These are phyloP conservation scores for Azolla pinnata DNA, from an alignment of 75 land plant genomes.

Conservation along the genomic window DNA sequence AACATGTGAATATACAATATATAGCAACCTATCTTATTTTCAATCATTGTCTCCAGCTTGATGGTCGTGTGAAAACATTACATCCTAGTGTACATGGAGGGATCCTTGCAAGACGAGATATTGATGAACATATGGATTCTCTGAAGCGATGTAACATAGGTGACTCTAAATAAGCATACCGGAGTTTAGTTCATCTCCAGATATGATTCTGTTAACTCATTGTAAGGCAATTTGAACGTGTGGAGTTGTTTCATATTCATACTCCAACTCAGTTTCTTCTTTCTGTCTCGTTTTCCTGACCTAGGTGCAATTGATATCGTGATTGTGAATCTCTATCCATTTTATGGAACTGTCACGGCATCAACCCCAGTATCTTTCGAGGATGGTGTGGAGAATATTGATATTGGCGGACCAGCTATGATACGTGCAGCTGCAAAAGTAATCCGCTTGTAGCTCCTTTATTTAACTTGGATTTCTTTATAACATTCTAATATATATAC, in stretches of 20 bases:
- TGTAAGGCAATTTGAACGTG: neutral
- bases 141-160: conserved; percentile 77
- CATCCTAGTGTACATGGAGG: conserved; percentile 96
- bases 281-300: neutral
- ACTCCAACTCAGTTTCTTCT: neutral
- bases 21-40: too few relatives aligned
- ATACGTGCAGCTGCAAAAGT: conserved; percentile 99
- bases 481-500: too few relatives aligned
- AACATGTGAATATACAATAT: too few relatives aligned
- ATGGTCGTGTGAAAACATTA: conserved; percentile 96
- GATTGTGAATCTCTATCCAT: conserved; percentile 94
- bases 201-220: too few relatives aligned
- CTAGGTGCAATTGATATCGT: conserved; percentile 93
- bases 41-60: too few relatives aligned
- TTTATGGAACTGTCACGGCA: conserved; percentile 77
- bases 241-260: neutral
- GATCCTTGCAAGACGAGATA: conserved; percentile 93
- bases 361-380: conserved; percentile 55
- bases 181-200: too few relatives aligned
- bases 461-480: too few relatives aligned
- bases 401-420: conserved; percentile 98
- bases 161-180: too few relatives aligned
- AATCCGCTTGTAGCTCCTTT: too few relatives aligned
- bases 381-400: conserved; percentile 91
- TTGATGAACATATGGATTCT: conserved; percentile 78